Evolutionary conservation across 768 basidiomycete genomes (phyloP).

Genomic region (Royoungia palumana): DNA sequence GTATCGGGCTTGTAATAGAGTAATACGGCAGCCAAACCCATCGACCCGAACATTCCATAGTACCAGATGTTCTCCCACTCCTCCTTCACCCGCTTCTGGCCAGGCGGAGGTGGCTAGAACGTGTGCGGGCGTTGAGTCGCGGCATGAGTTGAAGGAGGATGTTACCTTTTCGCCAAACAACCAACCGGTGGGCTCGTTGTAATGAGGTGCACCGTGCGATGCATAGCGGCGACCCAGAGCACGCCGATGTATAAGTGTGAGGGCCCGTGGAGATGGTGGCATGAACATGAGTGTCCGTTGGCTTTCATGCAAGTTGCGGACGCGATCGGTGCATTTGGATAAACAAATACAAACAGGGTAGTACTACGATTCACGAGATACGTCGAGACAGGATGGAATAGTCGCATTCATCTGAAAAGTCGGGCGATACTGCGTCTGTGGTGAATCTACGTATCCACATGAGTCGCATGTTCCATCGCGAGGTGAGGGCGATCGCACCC

Average conservation of each 20-base stretch:
- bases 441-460: conserved; percentile 43
- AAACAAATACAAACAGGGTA: conserved; percentile 27
- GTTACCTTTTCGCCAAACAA: conserved; percentile 86
- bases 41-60: conserved; percentile 85
- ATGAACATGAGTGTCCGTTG: conserved; percentile 24
- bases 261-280: conserved; percentile 46
- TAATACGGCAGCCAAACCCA: conserved; percentile 71
- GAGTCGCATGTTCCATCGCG: background rate
- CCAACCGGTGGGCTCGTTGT: conserved; percentile 85
- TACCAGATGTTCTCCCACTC: conserved; percentile 93
- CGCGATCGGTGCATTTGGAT: background rate
- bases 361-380: conserved; percentile 4
- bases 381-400: conserved; percentile 38
- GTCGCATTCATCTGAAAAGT: conserved; percentile 32
- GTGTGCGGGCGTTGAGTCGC: conserved; percentile 1
- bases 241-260: conserved; percentile 21
- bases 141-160: background rate
- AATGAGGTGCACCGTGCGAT: conserved; percentile 77
- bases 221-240: conserved; percentile 47
- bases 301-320: conserved; percentile 1
- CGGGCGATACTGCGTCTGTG: conserved; percentile 53
- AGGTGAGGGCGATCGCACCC: conserved; percentile 42
- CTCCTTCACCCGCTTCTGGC: conserved; percentile 83
- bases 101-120: conserved; percentile 66
- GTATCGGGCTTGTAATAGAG: conserved; percentile 93